These are phyloP conservation scores for Cydonia oblonga DNA, from an alignment of 331 rosid species.

Conservation along the genomic window DNA sequence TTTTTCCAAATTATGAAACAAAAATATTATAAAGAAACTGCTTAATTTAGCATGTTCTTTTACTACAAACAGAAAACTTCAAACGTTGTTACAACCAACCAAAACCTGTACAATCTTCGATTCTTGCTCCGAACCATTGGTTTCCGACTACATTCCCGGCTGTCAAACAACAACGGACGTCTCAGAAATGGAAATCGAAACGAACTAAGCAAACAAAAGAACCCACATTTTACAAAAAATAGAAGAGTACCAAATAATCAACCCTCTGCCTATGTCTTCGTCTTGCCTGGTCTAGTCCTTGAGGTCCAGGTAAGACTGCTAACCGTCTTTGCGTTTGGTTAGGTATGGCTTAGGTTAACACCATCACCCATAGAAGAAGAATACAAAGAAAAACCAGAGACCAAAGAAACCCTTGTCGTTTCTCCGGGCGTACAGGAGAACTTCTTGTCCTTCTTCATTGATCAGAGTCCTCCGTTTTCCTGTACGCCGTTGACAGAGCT, in stretches of 20 bases:
- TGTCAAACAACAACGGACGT: slow-evolving; percentile 4
- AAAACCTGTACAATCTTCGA: slow-evolving; percentile 27
- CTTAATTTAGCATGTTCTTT: slow-evolving; percentile 22
- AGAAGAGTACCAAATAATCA: not conserved
- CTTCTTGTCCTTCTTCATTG: not conserved
- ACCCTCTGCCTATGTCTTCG: not conserved
- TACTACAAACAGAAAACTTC: not conserved
- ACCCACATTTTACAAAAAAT: not conserved
- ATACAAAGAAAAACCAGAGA: not conserved
- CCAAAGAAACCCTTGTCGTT: slow-evolving; percentile 6
- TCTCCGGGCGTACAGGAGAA: slow-evolving; percentile 57
- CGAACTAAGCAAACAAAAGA: slow-evolving; percentile 6
- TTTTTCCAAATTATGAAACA: too few species aligned
- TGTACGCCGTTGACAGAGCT: slow-evolving; percentile 46
- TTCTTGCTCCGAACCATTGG: slow-evolving; percentile 39
- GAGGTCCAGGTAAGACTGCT: slow-evolving; percentile 48
- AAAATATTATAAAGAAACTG: not conserved
- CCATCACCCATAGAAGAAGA: not conserved
- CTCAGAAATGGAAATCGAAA: slow-evolving; percentile 24
- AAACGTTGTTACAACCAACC: slow-evolving; percentile 17
- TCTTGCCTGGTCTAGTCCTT: slow-evolving; percentile 52
- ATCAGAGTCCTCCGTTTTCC: slow-evolving; percentile 36
- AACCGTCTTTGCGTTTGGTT: slow-evolving; percentile 13
- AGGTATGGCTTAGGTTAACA: slow-evolving; percentile 24
- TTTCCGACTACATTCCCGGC: slow-evolving; percentile 26